phyloP scores from a whole-genome alignment of 352 stramenopile species.

The Thalassiosira mediterranea region DNA sequence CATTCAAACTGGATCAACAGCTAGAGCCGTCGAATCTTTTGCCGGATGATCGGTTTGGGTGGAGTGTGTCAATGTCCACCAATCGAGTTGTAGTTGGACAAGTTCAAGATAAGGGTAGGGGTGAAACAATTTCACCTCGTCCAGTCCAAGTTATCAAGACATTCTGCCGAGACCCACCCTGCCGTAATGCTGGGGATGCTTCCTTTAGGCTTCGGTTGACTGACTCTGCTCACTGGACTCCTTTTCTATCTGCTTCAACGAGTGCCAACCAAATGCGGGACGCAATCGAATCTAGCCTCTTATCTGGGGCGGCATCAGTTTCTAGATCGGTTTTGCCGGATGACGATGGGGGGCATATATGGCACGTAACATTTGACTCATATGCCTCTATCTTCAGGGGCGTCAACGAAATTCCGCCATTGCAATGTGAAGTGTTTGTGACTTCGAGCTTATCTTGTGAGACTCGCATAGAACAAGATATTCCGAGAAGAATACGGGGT shows the following conservation, averaged over 20 bases:
- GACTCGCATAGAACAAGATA: conserved; percentile 32
- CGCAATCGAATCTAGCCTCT: conserved; percentile 48
- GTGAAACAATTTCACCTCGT: conserved; percentile 46
- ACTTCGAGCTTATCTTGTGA: conserved; percentile 47
- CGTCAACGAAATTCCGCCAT: conserved; percentile 31
- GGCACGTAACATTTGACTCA: conserved; percentile 61
- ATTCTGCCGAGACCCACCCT: conserved; percentile 40
- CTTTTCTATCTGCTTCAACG: conserved; percentile 33
- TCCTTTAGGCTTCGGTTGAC: conserved; percentile 49
- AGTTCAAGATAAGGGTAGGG: conserved; percentile 47
- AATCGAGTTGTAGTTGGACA: conserved; percentile 70
- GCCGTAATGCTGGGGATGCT: conserved; percentile 18
- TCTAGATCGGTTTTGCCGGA: conserved; percentile 47
- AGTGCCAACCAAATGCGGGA: conserved; percentile 49
- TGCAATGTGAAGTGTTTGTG: conserved; percentile 50
- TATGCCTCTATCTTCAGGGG: conserved; percentile 29
- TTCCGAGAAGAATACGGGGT: conserved; percentile 56
- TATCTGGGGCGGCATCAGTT: conserved; percentile 42
- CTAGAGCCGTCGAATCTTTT: conserved; percentile 72
- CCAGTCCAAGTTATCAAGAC: conserved; percentile 65
- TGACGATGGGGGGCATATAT: conserved; percentile 50
- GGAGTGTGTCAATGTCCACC: conserved; percentile 64
- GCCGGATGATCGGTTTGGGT: conserved; percentile 71
- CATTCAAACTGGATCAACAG: conserved; percentile 65
- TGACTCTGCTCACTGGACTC: conserved; percentile 18